Evolutionary conservation across 768 basidiomycete genomes (phyloP).

Genomic region (Roridomyces roridus): DNA sequence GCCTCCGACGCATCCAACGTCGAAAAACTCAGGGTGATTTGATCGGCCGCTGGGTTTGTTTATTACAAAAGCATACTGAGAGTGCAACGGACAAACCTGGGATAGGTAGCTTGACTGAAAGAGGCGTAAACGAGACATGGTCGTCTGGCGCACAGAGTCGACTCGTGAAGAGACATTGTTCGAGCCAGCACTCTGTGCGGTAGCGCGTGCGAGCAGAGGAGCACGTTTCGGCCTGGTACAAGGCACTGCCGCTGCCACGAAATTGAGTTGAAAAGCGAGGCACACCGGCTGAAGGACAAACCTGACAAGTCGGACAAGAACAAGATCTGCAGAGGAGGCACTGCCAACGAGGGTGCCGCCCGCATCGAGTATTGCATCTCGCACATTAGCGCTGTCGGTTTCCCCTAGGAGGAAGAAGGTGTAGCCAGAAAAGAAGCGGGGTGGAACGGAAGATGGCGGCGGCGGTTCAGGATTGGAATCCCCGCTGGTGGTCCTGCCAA

Average conservation of each 20-base stretch:
- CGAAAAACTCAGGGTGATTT: constrained; percentile 69
- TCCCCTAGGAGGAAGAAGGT: constrained; percentile 71
- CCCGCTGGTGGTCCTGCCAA: background rate
- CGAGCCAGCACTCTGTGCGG: constrained; percentile 94
- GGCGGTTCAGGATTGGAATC: background rate
- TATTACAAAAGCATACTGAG: background rate
- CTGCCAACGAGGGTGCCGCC: constrained; percentile 60
- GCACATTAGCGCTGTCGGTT: constrained; percentile 62
- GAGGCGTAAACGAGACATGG: constrained; percentile 73
- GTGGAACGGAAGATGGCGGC: constrained; percentile 5
- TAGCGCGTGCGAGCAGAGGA: constrained; percentile 55
- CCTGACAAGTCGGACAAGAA: constrained; percentile 80
- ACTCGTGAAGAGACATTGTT: constrained; percentile 81
- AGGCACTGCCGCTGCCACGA: constrained; percentile 66
- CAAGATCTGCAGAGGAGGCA: constrained; percentile 62
- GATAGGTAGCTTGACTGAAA: constrained; percentile 64
- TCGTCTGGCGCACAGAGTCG: constrained; percentile 71
- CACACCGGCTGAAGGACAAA: constrained; percentile 33
- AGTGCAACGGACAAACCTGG: constrained; percentile 51
- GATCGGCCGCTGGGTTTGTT: constrained; percentile 53
- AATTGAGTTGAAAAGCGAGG: background rate
- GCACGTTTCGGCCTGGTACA: constrained; percentile 66
- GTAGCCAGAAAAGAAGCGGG: constrained; percentile 54
- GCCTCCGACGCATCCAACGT: constrained; percentile 76
- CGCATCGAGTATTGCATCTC: constrained; percentile 61